Conservation (phyloP, 495 filamentous ascomycete species). For the Parathielavia hyrcaniae region DNA sequence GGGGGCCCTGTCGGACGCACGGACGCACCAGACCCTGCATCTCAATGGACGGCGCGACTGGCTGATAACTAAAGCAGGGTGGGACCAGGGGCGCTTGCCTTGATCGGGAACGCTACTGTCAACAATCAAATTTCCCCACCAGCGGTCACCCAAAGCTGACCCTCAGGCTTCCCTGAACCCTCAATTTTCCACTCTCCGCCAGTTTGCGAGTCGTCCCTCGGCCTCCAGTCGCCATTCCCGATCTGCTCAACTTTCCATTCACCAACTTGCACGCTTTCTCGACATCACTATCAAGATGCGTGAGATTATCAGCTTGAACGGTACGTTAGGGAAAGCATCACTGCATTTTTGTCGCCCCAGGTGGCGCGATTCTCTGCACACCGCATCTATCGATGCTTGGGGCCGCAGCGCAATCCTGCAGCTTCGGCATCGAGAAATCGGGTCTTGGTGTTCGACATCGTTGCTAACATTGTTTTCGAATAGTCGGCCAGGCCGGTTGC, state of each 20-base stretch:
- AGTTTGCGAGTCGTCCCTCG: conserved; percentile 23
- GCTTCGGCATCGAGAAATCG: background rate
- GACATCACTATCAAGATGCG: conserved; percentile 63
- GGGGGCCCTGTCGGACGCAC: background rate
- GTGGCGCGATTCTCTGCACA: conserved; percentile 34
- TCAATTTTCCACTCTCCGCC: conserved; percentile 32
- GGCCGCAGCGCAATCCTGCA: conserved; percentile 1
- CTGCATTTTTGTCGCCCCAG: conserved; percentile 5
- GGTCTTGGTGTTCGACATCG: background rate
- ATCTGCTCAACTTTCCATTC: conserved; percentile 20
- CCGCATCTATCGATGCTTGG: conserved; percentile 26
- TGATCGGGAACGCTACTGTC: conserved; percentile 28
- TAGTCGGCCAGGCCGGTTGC: conserved; percentile 99
- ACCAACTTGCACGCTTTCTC: conserved; percentile 15
- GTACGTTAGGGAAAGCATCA: conserved; percentile 51
- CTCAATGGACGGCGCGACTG: conserved; percentile 15
- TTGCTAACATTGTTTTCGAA: conserved; percentile 41
- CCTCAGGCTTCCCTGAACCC: conserved; percentile 31
- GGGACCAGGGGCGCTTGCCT: conserved; percentile 29
- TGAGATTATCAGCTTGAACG: conserved; percentile 99
- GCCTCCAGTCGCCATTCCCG: conserved; percentile 13
- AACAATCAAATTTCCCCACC: conserved; percentile 39
- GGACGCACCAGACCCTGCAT: conserved; percentile 6
- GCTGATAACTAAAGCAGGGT: conserved; percentile 25
- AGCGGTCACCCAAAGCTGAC: conserved; percentile 19